phyloP scores from a whole-genome alignment of 2,329 filamentous ascomycete species.

The Aspergillus phoenicis region DNA sequence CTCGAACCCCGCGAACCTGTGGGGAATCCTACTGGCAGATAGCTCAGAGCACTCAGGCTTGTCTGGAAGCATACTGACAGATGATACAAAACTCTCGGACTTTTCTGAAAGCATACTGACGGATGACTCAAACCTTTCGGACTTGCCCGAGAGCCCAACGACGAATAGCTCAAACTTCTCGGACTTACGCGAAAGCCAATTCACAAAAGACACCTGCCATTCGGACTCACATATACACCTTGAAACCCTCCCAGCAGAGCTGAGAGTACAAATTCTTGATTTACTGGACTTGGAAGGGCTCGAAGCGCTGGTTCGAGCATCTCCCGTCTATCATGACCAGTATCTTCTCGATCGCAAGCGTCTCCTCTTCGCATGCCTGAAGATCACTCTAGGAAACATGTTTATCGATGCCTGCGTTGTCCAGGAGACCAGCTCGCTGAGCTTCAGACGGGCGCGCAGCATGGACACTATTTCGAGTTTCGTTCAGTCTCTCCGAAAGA shows the following conservation, averaged over 20 bases:
- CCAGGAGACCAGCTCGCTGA: conserved; percentile 1
- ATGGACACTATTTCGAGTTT: conserved; percentile 1
- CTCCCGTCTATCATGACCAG: neutral
- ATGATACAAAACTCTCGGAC: too few relatives aligned
- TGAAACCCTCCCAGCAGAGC: neutral
- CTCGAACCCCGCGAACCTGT: too few relatives aligned
- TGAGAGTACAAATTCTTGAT: neutral
- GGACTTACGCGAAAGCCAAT: too few relatives aligned
- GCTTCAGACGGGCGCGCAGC: neutral
- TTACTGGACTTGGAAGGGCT: neutral
- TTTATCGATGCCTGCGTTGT: conserved; percentile 15
- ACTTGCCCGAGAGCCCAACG: too few relatives aligned
- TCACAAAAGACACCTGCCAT: too few relatives aligned
- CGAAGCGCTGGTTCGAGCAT: neutral
- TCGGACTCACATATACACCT: neutral
- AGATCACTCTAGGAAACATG: neutral
- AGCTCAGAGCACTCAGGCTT: too few relatives aligned
- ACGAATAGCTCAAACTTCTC: too few relatives aligned
- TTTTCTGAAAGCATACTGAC: too few relatives aligned
- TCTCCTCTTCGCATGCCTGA: neutral
- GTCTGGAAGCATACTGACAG: too few relatives aligned
- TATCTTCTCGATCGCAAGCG: neutral
- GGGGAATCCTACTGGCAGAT: too few relatives aligned
- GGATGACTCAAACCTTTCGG: too few relatives aligned
- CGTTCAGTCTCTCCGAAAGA: neutral